A percentile compares a stretch with the other conserved stretches of the same genome.
phyloP scores from a whole-genome alignment of 2,329 filamentous ascomycete species.

The Fusarium multiceps region DNA sequence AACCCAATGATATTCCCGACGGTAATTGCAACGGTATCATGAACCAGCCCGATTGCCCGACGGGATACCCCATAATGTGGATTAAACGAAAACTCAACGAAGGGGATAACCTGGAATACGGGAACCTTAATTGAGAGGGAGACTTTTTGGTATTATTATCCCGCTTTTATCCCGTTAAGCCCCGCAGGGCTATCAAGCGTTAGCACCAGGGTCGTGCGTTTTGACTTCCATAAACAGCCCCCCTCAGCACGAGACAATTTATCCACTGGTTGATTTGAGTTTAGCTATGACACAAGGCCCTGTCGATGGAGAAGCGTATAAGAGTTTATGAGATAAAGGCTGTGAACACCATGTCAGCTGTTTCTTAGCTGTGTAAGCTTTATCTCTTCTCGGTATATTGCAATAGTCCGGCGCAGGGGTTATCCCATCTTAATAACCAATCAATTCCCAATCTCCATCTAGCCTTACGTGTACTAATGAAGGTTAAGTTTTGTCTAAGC shows the following conservation, averaged over 20 bases:
- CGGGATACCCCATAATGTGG: too few relatives aligned
- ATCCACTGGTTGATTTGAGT: background rate
- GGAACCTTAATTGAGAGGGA: background rate
- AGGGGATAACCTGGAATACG: background rate
- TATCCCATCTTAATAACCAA: background rate
- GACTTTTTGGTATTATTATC: background rate
- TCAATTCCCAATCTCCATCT: background rate
- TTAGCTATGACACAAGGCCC: background rate
- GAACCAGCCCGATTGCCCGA: background rate
- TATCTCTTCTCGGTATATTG: background rate
- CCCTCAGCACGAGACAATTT: background rate
- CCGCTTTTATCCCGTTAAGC: background rate
- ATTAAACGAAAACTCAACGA: background rate
- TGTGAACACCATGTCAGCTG: background rate
- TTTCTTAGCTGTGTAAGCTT: background rate
- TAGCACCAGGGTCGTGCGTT: too few relatives aligned
- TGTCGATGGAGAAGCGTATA: background rate
- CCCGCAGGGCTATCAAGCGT: too few relatives aligned
- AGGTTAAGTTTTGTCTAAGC: background rate
- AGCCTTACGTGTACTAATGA: background rate
- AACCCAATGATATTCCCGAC: conserved; percentile 1
- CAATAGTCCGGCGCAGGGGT: background rate
- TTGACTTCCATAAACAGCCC: background rate
- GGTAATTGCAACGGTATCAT: background rate
- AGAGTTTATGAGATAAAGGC: background rate